phyloP scores from a whole-genome alignment of 1,284 basidiomycete genomes.

The Naganishia cerealis region DNA sequence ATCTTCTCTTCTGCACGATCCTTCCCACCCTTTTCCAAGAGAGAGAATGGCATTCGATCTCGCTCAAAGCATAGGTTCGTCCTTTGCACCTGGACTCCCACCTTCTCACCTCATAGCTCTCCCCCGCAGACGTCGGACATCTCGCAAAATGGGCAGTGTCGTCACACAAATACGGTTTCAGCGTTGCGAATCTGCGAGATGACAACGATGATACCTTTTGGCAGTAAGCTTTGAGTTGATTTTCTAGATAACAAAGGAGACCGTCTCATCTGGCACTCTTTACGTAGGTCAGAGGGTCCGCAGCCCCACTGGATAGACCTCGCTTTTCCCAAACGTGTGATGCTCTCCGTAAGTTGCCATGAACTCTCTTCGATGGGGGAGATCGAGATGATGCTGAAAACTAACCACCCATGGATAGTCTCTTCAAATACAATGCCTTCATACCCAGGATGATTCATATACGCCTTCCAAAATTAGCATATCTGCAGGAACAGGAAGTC shows the following conservation, averaged over 20 bases:
- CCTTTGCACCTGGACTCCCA: neutral
- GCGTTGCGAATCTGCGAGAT: conserved; percentile 86
- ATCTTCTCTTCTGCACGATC: neutral
- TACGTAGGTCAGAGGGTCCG: conserved; percentile 83
- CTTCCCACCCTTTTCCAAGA: neutral
- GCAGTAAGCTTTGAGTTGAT: conserved; percentile 71
- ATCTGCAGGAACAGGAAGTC: conserved; percentile 84
- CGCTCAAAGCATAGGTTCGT: conserved; percentile 16
- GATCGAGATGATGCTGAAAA: neutral
- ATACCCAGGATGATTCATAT: conserved; percentile 89
- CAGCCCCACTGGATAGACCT: conserved; percentile 95
- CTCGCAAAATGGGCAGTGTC: conserved; percentile 95
- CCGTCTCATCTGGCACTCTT: conserved; percentile 15
- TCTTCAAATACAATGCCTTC: conserved; percentile 84
- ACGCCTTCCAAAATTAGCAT: conserved; percentile 89
- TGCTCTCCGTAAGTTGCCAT: conserved; percentile 68
- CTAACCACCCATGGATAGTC: conserved; percentile 61
- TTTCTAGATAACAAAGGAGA: neutral
- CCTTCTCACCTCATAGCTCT: neutral
- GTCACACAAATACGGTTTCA: conserved; percentile 93
- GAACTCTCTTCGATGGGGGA: neutral
- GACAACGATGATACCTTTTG: conserved; percentile 89
- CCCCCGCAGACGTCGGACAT: conserved; percentile 46
- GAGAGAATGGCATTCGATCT: conserved; percentile 9
- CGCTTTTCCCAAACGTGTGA: conserved; percentile 86